These are phyloP conservation scores for Ceratobasidium sp. DNA, from an alignment of 1,284 basidiomycete genomes.

Conservation along the genomic window DNA sequence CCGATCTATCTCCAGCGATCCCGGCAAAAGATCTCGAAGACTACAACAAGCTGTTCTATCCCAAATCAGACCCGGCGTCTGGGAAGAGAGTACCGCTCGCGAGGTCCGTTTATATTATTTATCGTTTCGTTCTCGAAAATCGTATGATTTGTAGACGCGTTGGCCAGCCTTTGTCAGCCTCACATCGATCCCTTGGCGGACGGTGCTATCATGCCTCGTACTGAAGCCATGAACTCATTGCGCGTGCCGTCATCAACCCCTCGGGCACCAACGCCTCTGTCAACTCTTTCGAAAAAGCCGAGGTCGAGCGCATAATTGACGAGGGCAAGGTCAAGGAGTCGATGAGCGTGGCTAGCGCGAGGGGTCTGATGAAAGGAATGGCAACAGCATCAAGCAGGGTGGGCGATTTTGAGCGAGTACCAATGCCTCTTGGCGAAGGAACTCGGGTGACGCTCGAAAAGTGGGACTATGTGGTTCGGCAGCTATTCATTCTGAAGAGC, in stretches of 20 bases:
- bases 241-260: slow-evolving; percentile 37
- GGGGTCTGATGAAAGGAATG: slow-evolving; percentile 44
- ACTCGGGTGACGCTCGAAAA: slow-evolving; percentile 62
- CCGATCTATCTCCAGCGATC: slow-evolving; percentile 57
- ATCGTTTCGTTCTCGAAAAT: slow-evolving; percentile 44
- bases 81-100: slow-evolving; percentile 31
- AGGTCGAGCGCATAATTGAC: too few species aligned
- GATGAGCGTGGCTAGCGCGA: background rate
- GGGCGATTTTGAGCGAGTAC: slow-evolving; percentile 37
- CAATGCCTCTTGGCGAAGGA: slow-evolving; percentile 25
- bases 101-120: slow-evolving; percentile 37
- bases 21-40: slow-evolving; percentile 60
- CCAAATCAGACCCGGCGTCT: slow-evolving; percentile 46
- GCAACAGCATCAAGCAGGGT: slow-evolving; percentile 55
- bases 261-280: background rate
- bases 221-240: slow-evolving; percentile 35
- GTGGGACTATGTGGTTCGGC: slow-evolving; percentile 84
- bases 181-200: slow-evolving; percentile 49
- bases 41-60: slow-evolving; percentile 70
- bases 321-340: slow-evolving; percentile 7
- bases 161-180: slow-evolving; percentile 62
- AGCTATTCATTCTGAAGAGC: slow-evolving; percentile 74
- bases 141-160: slow-evolving; percentile 49
- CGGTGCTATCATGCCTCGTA: slow-evolving; percentile 36
- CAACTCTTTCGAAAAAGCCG: too few species aligned